Evolutionary conservation across 2,329 filamentous ascomycete species (phyloP).

Genomic region (Claviceps africana): DNA sequence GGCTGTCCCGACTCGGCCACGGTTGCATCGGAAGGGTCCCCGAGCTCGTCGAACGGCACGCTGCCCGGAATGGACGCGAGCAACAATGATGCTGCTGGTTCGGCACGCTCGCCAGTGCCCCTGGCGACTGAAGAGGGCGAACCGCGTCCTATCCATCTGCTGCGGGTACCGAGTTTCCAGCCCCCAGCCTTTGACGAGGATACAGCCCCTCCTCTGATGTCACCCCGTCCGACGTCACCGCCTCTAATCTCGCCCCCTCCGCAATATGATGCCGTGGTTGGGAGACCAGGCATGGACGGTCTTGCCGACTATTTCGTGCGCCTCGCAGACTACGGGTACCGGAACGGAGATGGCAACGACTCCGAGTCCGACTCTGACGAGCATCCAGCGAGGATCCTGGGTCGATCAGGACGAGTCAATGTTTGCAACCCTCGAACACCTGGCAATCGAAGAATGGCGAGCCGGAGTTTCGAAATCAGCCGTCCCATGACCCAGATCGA

Average conservation of each 20-base stretch:
- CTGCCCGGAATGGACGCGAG: constrained; percentile 26
- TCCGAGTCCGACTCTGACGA: constrained; percentile 29
- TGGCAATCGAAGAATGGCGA: constrained; percentile 34
- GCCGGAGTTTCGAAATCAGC: constrained; percentile 41
- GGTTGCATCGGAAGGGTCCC: constrained; percentile 47
- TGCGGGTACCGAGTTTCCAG: constrained; percentile 74
- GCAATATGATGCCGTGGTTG: constrained; percentile 67
- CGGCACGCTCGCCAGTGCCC: constrained; percentile 18
- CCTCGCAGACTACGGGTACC: constrained; percentile 54
- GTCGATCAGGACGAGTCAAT: constrained; percentile 41
- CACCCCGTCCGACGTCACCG: too few relatives aligned
- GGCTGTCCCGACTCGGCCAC: constrained; percentile 41
- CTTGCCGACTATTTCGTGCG: constrained; percentile 80
- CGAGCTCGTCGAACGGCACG: constrained; percentile 45
- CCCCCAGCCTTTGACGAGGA: constrained; percentile 80
- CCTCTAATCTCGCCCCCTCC: constrained; percentile 66
- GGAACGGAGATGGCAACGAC: constrained; percentile 21
- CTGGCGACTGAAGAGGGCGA: constrained; percentile 15
- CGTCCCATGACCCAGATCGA: constrained; percentile 18
- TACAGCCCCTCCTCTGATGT: constrained; percentile 23
- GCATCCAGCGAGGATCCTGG: constrained; percentile 30
- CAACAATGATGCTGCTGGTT: constrained; percentile 23
- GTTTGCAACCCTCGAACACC: constrained; percentile 43
- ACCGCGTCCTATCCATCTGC: constrained; percentile 66
- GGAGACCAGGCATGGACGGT: constrained; percentile 50